Conservation (phyloP, 1,284 basidiomycete genomes). For the Cryptococcus depauperatus region DNA sequence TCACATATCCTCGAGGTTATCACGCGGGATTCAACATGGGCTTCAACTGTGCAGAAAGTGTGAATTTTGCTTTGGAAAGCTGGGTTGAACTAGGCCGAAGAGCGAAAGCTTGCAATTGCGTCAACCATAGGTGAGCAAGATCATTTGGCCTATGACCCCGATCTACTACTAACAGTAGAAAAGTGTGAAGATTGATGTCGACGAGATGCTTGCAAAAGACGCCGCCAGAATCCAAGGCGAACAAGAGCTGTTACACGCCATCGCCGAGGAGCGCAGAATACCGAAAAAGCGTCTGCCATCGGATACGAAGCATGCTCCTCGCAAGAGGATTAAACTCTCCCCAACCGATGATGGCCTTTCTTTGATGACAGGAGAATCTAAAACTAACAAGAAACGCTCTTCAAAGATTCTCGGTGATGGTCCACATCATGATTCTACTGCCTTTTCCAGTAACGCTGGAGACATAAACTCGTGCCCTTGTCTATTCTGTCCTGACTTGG, state of each 20-base stretch:
- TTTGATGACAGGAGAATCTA: not conserved
- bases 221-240: constrained; percentile 44
- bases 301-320: constrained; percentile 1
- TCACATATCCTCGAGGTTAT: constrained; percentile 90
- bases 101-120: constrained; percentile 74
- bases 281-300: constrained; percentile 4
- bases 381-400: not conserved
- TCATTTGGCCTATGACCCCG: not conserved
- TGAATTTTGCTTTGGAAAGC: constrained; percentile 92
- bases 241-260: constrained; percentile 41
- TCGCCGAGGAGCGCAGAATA: constrained; percentile 21
- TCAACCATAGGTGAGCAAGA: constrained; percentile 62
- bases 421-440: not conserved
- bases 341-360: not conserved
- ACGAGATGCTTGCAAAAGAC: constrained; percentile 62
- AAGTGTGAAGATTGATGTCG: constrained; percentile 86
- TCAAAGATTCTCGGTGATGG: not conserved
- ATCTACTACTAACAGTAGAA: not conserved
- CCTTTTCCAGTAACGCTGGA: constrained; percentile 5
- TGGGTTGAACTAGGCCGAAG: constrained; percentile 84
- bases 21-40: constrained; percentile 97
- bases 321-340: constrained; percentile 5
- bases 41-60: constrained; percentile 94
- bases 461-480: constrained; percentile 53
- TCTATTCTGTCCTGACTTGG: constrained; percentile 65